Base-by-base conservation (phyloP, 371 early-diverging fungal genomes). In the Saksenaea oblongispora region DNA sequence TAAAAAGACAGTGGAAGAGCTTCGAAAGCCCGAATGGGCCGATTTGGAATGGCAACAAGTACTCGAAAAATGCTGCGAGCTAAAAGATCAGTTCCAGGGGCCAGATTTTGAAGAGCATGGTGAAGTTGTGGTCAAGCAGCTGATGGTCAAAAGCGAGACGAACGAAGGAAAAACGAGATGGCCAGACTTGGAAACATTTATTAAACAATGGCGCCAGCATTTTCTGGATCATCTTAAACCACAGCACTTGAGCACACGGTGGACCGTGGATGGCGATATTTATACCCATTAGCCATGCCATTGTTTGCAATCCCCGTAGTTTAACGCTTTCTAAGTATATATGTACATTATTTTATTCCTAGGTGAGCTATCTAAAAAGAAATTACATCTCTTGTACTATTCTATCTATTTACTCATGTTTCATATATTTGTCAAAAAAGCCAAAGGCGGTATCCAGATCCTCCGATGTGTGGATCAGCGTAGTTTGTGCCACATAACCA, bases 61-160 rank as follows among this genome's bases (percentile, higher is more conserved):
- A 4, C 53, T 84, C 10, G 18, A 59, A 27, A 64, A 64, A 44
- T 76, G 81, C 51, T 63, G 70, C 37, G 67, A 57, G 14, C 59
- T 86, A 42, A 65, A 73, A 36, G 81, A 73, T 55, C 72, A 71
- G 11, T 70, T 70, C 28, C 72, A 63, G 17, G 84, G 87, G 8
- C 79, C 82, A 1, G 77, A 74, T 47, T 86, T 75, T 64, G 61
- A 75, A 13, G 80, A 81, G 15, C 87, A 87, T 54, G 85, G 85
- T 0, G 69, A 81, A 24, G 68, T 65, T 5, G 83, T 82, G 3
- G 78, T 84, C 11, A 57, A 51, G 7, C 67, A 72, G 11, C 59
- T 86, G 11, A 69, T 71, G 44, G 18, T n/a, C n/a, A 42, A 17
- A 26, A 56, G 14, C 54, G 28, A 22, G 22, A 9, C 3, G 39